These are phyloP conservation scores for Peribolospora baueri DNA, from an alignment of 768 basidiomycete species.

Conservation along the genomic window DNA sequence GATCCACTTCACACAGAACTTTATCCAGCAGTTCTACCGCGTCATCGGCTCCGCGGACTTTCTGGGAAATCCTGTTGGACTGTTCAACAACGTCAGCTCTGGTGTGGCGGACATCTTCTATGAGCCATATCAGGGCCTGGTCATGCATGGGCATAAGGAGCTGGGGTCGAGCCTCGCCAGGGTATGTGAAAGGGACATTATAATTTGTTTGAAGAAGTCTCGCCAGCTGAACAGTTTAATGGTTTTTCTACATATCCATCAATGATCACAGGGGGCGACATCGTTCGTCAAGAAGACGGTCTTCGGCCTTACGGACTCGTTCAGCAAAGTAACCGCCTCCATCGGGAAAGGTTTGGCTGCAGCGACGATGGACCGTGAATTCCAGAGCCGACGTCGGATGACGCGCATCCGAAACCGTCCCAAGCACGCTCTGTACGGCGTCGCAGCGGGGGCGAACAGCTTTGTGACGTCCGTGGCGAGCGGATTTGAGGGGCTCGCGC, in stretches of 20 bases:
- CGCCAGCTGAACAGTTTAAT: slow-evolving; percentile 11
- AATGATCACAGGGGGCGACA: slow-evolving; percentile 48
- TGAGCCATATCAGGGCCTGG: slow-evolving; percentile 86
- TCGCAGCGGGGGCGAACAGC: slow-evolving; percentile 79
- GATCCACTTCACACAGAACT: slow-evolving; percentile 81
- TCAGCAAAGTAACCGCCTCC: slow-evolving; percentile 95
- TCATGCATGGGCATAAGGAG: slow-evolving; percentile 87
- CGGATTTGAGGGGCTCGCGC: slow-evolving; percentile 89
- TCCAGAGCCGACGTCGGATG: slow-evolving; percentile 67
- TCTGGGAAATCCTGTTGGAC: slow-evolving; percentile 66
- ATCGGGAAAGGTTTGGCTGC: slow-evolving; percentile 96
- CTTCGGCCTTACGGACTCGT: slow-evolving; percentile 80
- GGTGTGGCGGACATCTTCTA: slow-evolving; percentile 97
- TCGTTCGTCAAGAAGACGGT: slow-evolving; percentile 98
- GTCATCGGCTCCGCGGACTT: slow-evolving; percentile 97
- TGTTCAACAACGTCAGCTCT: slow-evolving; percentile 94
- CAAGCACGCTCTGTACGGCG: slow-evolving; percentile 95
- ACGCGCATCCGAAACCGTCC: slow-evolving; percentile 80
- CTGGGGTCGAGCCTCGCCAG: slow-evolving; percentile 85
- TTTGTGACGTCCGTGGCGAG: slow-evolving; percentile 82
- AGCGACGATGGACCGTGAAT: slow-evolving; percentile 88
- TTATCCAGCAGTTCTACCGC: slow-evolving; percentile 78
- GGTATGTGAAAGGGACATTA: slow-evolving; percentile 22
- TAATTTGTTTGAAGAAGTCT: background rate
- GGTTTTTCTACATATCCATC: background rate